Evolutionary conservation across 306 rosid species (phyloP).

Genomic region (Cicer pinnatifidum): DNA sequence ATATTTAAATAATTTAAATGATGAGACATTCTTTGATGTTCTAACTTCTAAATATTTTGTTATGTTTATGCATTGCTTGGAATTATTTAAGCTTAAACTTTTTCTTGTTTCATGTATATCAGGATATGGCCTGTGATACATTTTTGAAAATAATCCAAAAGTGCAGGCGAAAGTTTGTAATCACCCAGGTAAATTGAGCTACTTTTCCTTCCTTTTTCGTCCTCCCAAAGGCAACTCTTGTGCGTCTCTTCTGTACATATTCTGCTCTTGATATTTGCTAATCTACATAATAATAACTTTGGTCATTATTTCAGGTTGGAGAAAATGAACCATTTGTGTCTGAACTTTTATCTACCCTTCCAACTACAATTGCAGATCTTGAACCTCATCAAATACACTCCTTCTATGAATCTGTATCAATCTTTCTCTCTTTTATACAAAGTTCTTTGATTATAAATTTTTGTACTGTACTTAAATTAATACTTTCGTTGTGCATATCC

Average conservation of each 20-base stretch:
- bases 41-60: conserved; percentile 4
- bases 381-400: conserved; percentile 93
- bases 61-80: background rate
- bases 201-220: background rate
- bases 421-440: conserved; percentile 26
- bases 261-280: background rate
- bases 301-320: conserved; percentile 69
- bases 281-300: conserved; percentile 14
- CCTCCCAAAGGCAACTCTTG: background rate
- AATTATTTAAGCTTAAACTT: conserved; percentile 5
- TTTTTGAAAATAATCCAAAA: conserved; percentile 91
- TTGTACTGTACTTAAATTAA: background rate
- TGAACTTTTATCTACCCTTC: conserved; percentile 83
- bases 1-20: conserved; percentile 1
- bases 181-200: conserved; percentile 67
- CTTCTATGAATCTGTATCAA: conserved; percentile 86
- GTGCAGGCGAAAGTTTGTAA: conserved; percentile 92
- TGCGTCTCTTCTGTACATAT: background rate
- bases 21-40: background rate
- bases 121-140: conserved; percentile 99
- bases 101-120: conserved; percentile 37
- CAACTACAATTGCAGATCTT: conserved; percentile 84
- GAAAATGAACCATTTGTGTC: conserved; percentile 94
- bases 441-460: conserved; percentile 11
- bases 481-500: background rate